Base-by-base conservation (phyloP, 345 rosid species). In the Euphorbia pulcherrima region DNA sequence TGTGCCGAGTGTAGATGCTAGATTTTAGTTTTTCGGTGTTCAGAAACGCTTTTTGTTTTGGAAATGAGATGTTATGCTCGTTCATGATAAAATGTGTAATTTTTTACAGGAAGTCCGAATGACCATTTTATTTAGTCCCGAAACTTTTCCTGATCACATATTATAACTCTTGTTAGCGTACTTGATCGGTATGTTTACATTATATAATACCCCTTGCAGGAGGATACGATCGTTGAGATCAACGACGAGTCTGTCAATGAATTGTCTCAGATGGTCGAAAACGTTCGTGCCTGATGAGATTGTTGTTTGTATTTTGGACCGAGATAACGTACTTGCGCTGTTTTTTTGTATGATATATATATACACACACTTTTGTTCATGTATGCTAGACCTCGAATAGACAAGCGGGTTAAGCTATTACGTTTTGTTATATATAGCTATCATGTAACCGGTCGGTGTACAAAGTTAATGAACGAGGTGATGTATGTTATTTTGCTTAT, bases 221-320 rank as follows among this genome's bases (percentile, higher is more conserved):
- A 76, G 70, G 87, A 83, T 51, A 57, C 85, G 1, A 86, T 85
- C 56, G 33, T 74, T 5, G 91, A 81, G 76, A 78, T 21, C 5
- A 52, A 50, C 2, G 83, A 86, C 1, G 97, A 89, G 70, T 62
- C 68, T 8, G 80, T 79, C 1, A 83, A 82, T 2, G 84, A 65
- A 7, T 73, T 91, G 83, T 58, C 96, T 59, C 81, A 73, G 50
- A 84, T 83, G 78, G 77, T 91, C 9, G 83, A 82, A 20, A 74
- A 75, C 24, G 83, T 94, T 37, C 80, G 80, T 73, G 70, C 83
- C 23, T 84, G 85, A 85, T 75, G 48, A 17, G 55, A 64, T 33
- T 16, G 10, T 35, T 53, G 21, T 2, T 33, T 33, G 37, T 33
- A 33, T n/a, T n/a, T n/a, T n/a, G n/a, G n/a, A n/a, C n/a, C n/a